Conservation (phyloP, 768 basidiomycete genomes). For the Leucosporidium yakuticum region DNA sequence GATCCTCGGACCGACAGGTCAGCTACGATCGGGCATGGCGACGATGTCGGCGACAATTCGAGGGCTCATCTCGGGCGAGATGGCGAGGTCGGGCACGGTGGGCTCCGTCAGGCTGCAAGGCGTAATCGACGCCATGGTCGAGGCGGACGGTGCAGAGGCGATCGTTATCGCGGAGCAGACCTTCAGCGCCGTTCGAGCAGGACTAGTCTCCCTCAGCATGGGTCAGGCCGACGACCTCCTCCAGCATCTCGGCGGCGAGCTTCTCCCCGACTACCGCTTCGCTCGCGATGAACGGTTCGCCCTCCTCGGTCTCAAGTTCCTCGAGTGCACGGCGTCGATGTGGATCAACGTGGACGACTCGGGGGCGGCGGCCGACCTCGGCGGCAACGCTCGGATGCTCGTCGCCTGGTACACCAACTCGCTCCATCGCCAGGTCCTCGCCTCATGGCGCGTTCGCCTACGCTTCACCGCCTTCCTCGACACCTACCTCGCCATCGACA, state of each 20-base stretch:
- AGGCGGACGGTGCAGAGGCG: slow-evolving; percentile 48
- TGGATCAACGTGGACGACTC: slow-evolving; percentile 50
- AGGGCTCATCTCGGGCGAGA: slow-evolving; percentile 25
- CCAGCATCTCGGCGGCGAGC: slow-evolving; percentile 49
- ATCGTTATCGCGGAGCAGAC: slow-evolving; percentile 59
- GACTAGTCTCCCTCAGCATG: slow-evolving; percentile 53
- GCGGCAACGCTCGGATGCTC: slow-evolving; percentile 51
- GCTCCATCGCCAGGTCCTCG: slow-evolving; percentile 47
- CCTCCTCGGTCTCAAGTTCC: slow-evolving; percentile 54
- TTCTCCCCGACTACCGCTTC: slow-evolving; percentile 56
- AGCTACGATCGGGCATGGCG: slow-evolving; percentile 2
- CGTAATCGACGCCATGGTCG: slow-evolving; percentile 37
- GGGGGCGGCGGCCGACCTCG: slow-evolving; percentile 43
- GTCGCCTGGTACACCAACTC: slow-evolving; percentile 54
- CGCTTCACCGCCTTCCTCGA: slow-evolving; percentile 60
- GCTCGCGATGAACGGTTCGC: slow-evolving; percentile 54
- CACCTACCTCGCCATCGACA: slow-evolving; percentile 58
- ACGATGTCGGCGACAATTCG: slow-evolving; percentile 8
- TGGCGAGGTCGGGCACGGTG: slow-evolving; percentile 26
- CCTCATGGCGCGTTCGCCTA: slow-evolving; percentile 60
- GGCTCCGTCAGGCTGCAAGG: slow-evolving; percentile 34
- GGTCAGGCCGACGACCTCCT: slow-evolving; percentile 55
- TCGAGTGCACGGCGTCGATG: slow-evolving; percentile 59
- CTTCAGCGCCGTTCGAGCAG: slow-evolving; percentile 54
- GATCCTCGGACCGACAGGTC: background rate